Conservation (phyloP, 2,329 filamentous ascomycete species). For the Xylaria polymorpha region DNA sequence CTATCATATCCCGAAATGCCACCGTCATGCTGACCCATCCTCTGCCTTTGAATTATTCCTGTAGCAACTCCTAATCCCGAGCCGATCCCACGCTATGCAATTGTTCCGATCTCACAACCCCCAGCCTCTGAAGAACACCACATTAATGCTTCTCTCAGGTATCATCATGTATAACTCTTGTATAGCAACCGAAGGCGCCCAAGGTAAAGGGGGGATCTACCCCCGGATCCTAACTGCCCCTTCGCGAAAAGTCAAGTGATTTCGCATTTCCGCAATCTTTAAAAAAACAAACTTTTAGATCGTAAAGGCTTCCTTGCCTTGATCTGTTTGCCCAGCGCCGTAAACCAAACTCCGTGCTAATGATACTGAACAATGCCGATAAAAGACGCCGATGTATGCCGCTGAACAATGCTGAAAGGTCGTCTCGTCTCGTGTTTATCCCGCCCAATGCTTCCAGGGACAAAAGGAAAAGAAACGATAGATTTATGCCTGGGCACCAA, state of each 20-base stretch:
- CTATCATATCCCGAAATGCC: constrained; percentile 16
- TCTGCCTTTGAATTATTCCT: constrained; percentile 15
- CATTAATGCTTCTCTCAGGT: constrained; percentile 32
- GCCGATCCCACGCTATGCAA: constrained; percentile 29
- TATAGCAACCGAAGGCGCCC: constrained; percentile 15
- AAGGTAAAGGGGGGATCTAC: constrained; percentile 25
- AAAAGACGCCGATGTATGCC: constrained; percentile 38
- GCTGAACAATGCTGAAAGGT: constrained; percentile 29
- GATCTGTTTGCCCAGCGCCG: constrained; percentile 7
- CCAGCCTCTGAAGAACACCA: constrained; percentile 20
- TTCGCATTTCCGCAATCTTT: constrained; percentile 3
- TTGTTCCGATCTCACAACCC: constrained; percentile 7
- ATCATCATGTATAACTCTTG: constrained; percentile 18
- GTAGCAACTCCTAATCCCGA: constrained; percentile 11
- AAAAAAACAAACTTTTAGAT: constrained; percentile 29
- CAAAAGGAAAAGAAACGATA: constrained; percentile 27
- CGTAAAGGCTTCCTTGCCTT: constrained; percentile 8
- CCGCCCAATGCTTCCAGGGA: constrained; percentile 29
- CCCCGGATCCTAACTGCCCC: constrained; percentile 14
- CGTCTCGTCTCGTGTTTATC: constrained; percentile 30
- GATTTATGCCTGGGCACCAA: constrained; percentile 53
- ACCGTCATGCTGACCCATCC: constrained; percentile 6
- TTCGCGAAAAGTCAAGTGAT: constrained; percentile 19
- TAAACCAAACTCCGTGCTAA: constrained; percentile 38
- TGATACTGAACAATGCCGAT: constrained; percentile 35